phyloP scores from a whole-genome alignment of 108 stramenopile genomes.

The Skeletonema grethae region DNA sequence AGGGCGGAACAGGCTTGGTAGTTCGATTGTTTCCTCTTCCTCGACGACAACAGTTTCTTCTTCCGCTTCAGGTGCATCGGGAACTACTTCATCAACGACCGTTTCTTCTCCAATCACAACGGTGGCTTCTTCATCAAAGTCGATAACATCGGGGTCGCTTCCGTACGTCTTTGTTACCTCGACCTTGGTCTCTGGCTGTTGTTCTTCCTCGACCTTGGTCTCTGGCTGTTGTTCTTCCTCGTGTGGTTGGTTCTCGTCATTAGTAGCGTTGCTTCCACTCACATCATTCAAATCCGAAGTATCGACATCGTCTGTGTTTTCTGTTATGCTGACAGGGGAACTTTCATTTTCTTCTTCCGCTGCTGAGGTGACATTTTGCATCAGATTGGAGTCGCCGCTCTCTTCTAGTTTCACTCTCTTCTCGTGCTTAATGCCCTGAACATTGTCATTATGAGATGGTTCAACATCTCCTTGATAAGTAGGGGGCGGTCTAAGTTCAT shows the following conservation, averaged over 20 bases:
- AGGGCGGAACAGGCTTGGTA: constrained; percentile 35
- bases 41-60: not conserved
- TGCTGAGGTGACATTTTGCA: constrained; percentile 1
- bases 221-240: not conserved
- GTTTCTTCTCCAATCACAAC: not conserved
- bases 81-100: not conserved
- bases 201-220: not conserved
- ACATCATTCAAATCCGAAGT: constrained; percentile 1
- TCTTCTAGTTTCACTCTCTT: not conserved
- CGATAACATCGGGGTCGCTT: constrained; percentile 6
- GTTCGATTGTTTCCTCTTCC: constrained; percentile 21
- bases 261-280: not conserved
- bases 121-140: not conserved
- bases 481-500: not conserved
- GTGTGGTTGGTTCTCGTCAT: not conserved
- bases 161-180: not conserved
- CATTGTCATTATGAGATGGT: not conserved
- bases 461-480: not conserved
- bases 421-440: not conserved
- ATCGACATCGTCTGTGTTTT: not conserved
- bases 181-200: not conserved
- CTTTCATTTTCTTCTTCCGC: constrained; percentile 7
- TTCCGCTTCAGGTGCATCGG: not conserved
- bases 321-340: not conserved
- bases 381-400: not conserved